Evolutionary conservation across 176 grass and related monocot genomes (phyloP).

Genomic region (Calamus simplicifolius): DNA sequence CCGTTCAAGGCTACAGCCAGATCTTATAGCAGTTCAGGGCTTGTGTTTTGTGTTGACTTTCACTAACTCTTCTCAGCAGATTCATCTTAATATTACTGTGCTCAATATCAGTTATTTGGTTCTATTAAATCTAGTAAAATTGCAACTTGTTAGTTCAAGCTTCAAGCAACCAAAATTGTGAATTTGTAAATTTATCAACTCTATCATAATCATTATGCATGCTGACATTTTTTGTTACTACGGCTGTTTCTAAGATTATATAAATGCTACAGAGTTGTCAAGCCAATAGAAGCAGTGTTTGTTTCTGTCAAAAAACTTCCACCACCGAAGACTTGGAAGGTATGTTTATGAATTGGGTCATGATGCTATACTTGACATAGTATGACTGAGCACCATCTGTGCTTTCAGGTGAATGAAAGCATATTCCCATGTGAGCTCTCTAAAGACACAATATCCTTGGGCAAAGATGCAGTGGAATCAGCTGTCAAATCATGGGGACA

Average conservation of each 20-base stretch:
- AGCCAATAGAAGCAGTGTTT: slow-evolving; percentile 60
- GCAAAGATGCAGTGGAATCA: slow-evolving; percentile 77
- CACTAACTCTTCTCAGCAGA: too few relatives aligned
- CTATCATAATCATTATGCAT: too few relatives aligned
- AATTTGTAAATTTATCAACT: too few relatives aligned
- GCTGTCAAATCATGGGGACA: slow-evolving; percentile 91
- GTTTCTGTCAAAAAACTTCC: slow-evolving; percentile 69
- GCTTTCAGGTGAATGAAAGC: slow-evolving; percentile 70
- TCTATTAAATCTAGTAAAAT: too few relatives aligned
- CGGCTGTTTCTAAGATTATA: not conserved
- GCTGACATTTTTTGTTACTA: not conserved
- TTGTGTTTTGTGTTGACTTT: too few relatives aligned
- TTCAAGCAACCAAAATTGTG: too few relatives aligned
- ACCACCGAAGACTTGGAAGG: slow-evolving; percentile 88
- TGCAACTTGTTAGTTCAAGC: too few relatives aligned
- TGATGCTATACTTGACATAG: not conserved
- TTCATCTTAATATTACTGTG: too few relatives aligned
- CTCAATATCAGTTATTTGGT: too few relatives aligned
- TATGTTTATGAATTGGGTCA: slow-evolving; percentile 21
- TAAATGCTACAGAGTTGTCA: slow-evolving; percentile 54
- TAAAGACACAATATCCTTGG: slow-evolving; percentile 58
- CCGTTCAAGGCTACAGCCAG: too few relatives aligned
- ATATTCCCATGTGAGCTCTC: slow-evolving; percentile 92
- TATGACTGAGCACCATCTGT: slow-evolving; percentile 13
- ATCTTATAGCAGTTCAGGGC: too few relatives aligned